These are phyloP conservation scores for Ophiosphaerella narmari DNA, from an alignment of 2,329 filamentous ascomycete genomes.

Conservation along the genomic window DNA sequence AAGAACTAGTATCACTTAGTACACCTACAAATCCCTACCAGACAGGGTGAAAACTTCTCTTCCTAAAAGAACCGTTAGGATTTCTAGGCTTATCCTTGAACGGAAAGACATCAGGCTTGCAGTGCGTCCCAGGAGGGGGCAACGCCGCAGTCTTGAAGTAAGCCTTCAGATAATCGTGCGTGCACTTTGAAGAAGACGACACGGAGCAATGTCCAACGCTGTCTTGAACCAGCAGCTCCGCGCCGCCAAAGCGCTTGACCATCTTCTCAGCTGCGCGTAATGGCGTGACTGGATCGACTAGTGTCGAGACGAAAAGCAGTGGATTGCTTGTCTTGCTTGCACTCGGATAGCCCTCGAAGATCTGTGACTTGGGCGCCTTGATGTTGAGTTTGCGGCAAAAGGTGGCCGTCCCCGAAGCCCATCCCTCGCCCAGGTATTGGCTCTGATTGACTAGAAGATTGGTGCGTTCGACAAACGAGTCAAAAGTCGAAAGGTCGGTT, in stretches of 20 bases:
- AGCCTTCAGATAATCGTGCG: conserved; percentile 3
- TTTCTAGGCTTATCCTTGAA: neutral
- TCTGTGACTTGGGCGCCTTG: conserved; percentile 7
- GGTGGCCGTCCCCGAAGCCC: conserved; percentile 11
- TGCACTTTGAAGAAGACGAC: conserved; percentile 10
- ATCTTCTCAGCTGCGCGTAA: conserved; percentile 15
- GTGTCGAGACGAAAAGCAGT: conserved; percentile 16
- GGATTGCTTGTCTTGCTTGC: conserved; percentile 8
- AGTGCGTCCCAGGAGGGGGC: conserved; percentile 11
- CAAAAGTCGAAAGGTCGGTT: conserved; percentile 11
- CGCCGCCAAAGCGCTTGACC: conserved; percentile 13
- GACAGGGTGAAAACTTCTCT: neutral
- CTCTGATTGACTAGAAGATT: conserved; percentile 2
- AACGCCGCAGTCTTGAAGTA: conserved; percentile 14
- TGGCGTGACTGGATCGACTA: conserved; percentile 17
- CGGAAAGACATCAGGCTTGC: conserved; percentile 3
- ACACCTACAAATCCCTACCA: too few species aligned
- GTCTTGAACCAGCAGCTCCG: conserved; percentile 11
- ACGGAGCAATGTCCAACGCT: conserved; percentile 10
- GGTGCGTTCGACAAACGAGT: conserved; percentile 5
- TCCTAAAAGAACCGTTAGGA: neutral
- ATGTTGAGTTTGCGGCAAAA: conserved; percentile 12
- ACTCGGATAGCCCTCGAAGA: conserved; percentile 10
- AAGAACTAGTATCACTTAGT: too few species aligned
- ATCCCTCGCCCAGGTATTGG: conserved; percentile 15